These are phyloP conservation scores for Setaria italica DNA, from an alignment of 202 grass and related monocot species.

Conservation along the genomic window DNA sequence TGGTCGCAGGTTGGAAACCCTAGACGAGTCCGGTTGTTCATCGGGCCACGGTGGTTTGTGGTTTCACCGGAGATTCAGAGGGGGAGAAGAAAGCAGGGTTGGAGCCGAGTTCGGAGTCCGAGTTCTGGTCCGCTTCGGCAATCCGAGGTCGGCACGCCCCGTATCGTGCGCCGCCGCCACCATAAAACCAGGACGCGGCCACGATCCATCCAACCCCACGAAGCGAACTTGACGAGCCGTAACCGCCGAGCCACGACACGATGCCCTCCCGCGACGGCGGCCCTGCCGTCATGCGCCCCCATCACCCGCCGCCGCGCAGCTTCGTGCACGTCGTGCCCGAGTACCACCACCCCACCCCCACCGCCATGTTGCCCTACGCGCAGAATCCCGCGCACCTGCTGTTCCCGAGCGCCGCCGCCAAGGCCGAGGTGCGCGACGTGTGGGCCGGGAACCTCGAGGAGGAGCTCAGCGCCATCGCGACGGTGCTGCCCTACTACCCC, in stretches of 20 bases:
- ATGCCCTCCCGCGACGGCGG: background rate
- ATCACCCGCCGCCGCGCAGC: background rate
- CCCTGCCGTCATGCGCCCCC: background rate
- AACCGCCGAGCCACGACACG: background rate
- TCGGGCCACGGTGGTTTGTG: background rate
- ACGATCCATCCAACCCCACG: background rate
- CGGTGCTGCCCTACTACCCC: conserved; percentile 32
- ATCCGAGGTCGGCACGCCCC: conserved; percentile 13
- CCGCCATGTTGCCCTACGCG: background rate
- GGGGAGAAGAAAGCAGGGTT: background rate
- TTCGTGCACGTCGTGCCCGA: background rate
- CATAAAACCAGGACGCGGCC: conserved; percentile 6
- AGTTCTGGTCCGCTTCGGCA: background rate
- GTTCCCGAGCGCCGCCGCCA: background rate
- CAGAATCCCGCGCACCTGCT: background rate
- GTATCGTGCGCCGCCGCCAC: background rate
- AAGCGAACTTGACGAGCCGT: background rate
- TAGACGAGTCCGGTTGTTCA: background rate
- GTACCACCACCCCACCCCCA: background rate
- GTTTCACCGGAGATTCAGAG: too few relatives aligned
- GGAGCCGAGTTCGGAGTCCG: background rate
- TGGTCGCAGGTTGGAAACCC: background rate
- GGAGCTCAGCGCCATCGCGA: conserved; percentile 13
- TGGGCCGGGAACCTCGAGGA: conserved; percentile 40
- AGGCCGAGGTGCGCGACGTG: conserved; percentile 48